A percentile compares a stretch with the other conserved stretches of the same genome.
These are phyloP conservation scores for Apiotrichum montevideense DNA, from an alignment of 1,284 basidiomycete genomes.

Conservation along the genomic window DNA sequence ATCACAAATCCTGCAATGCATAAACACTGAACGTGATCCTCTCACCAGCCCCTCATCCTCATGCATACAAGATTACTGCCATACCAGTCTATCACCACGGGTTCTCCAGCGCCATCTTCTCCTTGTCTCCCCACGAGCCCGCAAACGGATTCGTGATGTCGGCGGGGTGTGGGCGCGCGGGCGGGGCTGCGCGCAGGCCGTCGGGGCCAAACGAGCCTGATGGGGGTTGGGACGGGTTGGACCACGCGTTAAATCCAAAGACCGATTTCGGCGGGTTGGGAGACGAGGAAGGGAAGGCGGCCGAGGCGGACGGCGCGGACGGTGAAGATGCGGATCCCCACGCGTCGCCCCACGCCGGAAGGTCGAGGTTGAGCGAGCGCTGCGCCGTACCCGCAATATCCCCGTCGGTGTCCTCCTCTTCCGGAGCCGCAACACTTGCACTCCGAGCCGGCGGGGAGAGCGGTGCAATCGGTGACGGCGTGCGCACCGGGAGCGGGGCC, in stretches of 20 bases:
- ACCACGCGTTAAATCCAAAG: constrained; percentile 38
- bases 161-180: constrained; percentile 41
- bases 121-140: constrained; percentile 6
- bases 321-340: not conserved
- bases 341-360: constrained; percentile 7
- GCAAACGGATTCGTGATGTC: constrained; percentile 23
- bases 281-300: not conserved
- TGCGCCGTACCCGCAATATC: constrained; percentile 25
- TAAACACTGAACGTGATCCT: no score
- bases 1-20: no score
- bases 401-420: constrained; percentile 22
- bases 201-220: constrained; percentile 8
- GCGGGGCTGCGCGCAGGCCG: constrained; percentile 29
- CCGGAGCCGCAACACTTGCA: not conserved
- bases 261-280: constrained; percentile 5
- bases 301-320: constrained; percentile 6
- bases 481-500: constrained; percentile 17
- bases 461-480: constrained; percentile 1
- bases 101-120: constrained; percentile 28
- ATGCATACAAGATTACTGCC: not conserved
- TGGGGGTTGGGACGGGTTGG: constrained; percentile 3
- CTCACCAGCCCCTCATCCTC: not conserved
- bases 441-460: constrained; percentile 1
- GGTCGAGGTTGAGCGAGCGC: constrained; percentile 11
- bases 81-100: constrained; percentile 20